Conservation (phyloP, 2,329 filamentous ascomycete species). For the Fusarium albidum region DNA sequence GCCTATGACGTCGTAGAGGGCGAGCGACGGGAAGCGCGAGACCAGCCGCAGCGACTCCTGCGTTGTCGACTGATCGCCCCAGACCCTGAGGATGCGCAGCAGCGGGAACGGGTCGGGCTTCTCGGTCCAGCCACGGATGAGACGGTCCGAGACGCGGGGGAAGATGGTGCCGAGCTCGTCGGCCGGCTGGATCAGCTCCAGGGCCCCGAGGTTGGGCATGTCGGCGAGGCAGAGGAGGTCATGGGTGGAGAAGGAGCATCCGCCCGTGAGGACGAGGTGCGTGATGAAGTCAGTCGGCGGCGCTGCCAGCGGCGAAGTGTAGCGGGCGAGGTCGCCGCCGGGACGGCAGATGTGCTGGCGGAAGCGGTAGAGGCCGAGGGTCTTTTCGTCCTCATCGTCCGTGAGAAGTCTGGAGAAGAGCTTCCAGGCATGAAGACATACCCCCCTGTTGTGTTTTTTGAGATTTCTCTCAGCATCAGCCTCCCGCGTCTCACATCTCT, state of each 20-base stretch:
- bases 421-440: constrained; percentile 52
- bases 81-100: constrained; percentile 56
- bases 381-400: constrained; percentile 44
- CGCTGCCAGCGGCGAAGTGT: constrained; percentile 49
- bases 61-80: constrained; percentile 52
- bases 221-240: constrained; percentile 52
- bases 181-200: constrained; percentile 55
- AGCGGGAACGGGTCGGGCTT: constrained; percentile 53
- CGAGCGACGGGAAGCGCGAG: constrained; percentile 53
- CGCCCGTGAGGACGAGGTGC: constrained; percentile 50
- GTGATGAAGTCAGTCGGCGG: constrained; percentile 50
- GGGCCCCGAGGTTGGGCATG: constrained; percentile 56
- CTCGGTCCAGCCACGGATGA: constrained; percentile 56
- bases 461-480: constrained; percentile 4
- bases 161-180: constrained; percentile 41
- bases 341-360: constrained; percentile 51
- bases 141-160: constrained; percentile 53
- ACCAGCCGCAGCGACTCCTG: constrained; percentile 51
- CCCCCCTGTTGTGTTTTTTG: constrained; percentile 41
- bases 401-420: constrained; percentile 47
- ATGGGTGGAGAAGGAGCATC: constrained; percentile 45
- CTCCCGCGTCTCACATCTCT: background rate
- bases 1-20: constrained; percentile 54
- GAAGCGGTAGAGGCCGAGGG: constrained; percentile 49
- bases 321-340: constrained; percentile 44